Evolutionary conservation across 2,329 filamentous ascomycete genomes (phyloP), one percentile per base, ranked within the genome.

Genomic region (Arthroderma uncinatum): DNA sequence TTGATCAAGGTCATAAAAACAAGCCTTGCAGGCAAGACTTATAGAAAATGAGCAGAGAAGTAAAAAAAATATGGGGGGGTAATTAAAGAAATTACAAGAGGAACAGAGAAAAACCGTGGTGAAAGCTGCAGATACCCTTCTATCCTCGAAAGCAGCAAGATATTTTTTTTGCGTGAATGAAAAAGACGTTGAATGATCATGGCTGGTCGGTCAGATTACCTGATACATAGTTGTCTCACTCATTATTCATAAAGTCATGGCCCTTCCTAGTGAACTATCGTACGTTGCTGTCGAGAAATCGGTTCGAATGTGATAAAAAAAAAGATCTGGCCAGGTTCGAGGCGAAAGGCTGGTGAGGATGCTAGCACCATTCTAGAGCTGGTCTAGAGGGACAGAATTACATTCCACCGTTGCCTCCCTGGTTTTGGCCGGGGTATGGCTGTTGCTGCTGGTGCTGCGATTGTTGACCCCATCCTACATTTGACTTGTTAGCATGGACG

Each of bases 381-480:
- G 30, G 36, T 48, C 28, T 30, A 25, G 30, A 37, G 9, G 14
- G 36, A 6, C 12, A 37, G 33, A 34, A 28, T 42, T 53, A 21
- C n/a, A 37, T 37, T 54, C 53, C 52, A 6, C 42, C 23, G 25
- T 42, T 53, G 48, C 58, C 58, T 28, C 58, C 59, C 36, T 60
- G 59, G 42, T 53, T 55, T 52, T 60, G 59, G 53, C 44, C 44
- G 14, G 16, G 30, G 50, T 53, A 39, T 23, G 50, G 10, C 44
- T 48, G 44, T n/a, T 48, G 44, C 21, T 52, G 25, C 25, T 55
- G 55, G 23, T 59, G 56, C 52, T 59, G 59, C 28, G 58, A 56
- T 14, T 61, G 53, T 23, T 55, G 55, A 37, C 59, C 57, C 59
- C 59, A 61, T 3, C 57, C 59, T 61, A 30, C 19, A 36, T 14